These are phyloP conservation scores for Novymonas esmeraldas DNA, from an alignment of 208 protist species.

Conservation along the genomic window DNA sequence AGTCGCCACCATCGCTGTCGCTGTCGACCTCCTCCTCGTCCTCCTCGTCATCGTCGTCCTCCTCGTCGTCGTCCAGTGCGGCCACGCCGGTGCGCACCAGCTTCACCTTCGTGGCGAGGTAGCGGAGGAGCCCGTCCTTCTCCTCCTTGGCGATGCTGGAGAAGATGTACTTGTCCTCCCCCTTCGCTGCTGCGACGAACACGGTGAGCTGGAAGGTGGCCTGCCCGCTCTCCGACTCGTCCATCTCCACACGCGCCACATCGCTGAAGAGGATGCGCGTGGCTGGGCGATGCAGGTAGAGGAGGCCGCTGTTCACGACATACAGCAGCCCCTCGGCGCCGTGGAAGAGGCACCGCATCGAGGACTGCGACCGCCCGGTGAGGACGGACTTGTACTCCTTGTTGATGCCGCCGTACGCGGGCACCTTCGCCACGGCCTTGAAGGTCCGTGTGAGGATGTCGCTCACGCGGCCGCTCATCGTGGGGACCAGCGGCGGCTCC, in stretches of 20 bases:
- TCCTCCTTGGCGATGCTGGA: slow-evolving; percentile 71
- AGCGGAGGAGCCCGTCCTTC: slow-evolving; percentile 60
- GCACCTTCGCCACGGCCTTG: slow-evolving; percentile 77
- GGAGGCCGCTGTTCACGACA: slow-evolving; percentile 68
- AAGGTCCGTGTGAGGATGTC: slow-evolving; percentile 83
- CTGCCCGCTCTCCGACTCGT: slow-evolving; percentile 69
- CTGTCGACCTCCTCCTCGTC: slow-evolving; percentile 44
- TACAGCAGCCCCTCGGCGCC: slow-evolving; percentile 80
- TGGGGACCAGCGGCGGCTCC: slow-evolving; percentile 55
- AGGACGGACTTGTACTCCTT: slow-evolving; percentile 77
- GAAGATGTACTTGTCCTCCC: slow-evolving; percentile 71
- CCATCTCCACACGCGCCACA: slow-evolving; percentile 60
- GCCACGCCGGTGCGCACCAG: slow-evolving; percentile 45
- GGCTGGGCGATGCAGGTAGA: slow-evolving; percentile 85
- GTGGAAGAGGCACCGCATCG: slow-evolving; percentile 75
- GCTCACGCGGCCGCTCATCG: slow-evolving; percentile 81
- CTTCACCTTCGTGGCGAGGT: slow-evolving; percentile 59
- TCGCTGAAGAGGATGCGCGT: slow-evolving; percentile 57
- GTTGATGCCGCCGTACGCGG: slow-evolving; percentile 76
- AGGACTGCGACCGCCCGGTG: slow-evolving; percentile 51
- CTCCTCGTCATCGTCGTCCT: slow-evolving; percentile 61
- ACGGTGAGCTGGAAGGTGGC: slow-evolving; percentile 81
- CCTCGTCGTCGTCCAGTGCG: slow-evolving; percentile 39
- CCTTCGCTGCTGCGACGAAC: slow-evolving; percentile 30
- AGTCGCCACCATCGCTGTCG: slow-evolving; percentile 48